Evolutionary conservation across 495 filamentous ascomycete genomes (phyloP).

Genomic region (Schizothecium vesticola): DNA sequence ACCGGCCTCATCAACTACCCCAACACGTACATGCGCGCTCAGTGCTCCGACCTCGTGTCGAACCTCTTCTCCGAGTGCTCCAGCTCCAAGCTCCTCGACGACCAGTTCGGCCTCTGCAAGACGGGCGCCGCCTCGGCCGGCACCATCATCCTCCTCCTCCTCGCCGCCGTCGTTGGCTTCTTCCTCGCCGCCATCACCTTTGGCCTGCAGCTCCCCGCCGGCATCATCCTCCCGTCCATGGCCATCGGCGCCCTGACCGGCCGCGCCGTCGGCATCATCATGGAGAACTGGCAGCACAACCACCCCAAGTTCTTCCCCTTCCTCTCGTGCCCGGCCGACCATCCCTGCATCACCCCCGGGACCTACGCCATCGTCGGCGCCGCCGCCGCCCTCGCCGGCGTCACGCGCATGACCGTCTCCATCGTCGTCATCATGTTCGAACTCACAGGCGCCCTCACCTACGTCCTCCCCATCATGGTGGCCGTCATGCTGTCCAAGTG

Average conservation of each 20-base stretch:
- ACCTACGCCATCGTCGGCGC: conserved; percentile 96
- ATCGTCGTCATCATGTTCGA: conserved; percentile 99
- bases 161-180: conserved; percentile 77
- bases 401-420: conserved; percentile 94
- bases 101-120: conserved; percentile 83
- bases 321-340: conserved; percentile 74
- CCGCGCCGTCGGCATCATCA: conserved; percentile 81
- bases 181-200: conserved; percentile 85
- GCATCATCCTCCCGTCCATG: conserved; percentile 96
- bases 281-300: conserved; percentile 81
- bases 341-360: conserved; percentile 87
- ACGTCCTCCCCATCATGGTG: conserved; percentile 98
- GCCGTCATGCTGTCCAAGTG: conserved; percentile 99
- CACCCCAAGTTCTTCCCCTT: conserved; percentile 76
- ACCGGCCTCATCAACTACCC: conserved; percentile 92
- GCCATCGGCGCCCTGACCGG: conserved; percentile 90
- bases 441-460: conserved; percentile 89
- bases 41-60: conserved; percentile 87
- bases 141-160: conserved; percentile 71
- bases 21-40: conserved; percentile 88
- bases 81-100: conserved; percentile 65
- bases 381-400: conserved; percentile 89
- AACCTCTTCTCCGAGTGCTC: conserved; percentile 88
- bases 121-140: conserved; percentile 62
- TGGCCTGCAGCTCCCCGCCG: conserved; percentile 92